Base-by-base conservation (phyloP, 2,329 filamentous ascomycete genomes). In the Aspergillus fructus region DNA sequence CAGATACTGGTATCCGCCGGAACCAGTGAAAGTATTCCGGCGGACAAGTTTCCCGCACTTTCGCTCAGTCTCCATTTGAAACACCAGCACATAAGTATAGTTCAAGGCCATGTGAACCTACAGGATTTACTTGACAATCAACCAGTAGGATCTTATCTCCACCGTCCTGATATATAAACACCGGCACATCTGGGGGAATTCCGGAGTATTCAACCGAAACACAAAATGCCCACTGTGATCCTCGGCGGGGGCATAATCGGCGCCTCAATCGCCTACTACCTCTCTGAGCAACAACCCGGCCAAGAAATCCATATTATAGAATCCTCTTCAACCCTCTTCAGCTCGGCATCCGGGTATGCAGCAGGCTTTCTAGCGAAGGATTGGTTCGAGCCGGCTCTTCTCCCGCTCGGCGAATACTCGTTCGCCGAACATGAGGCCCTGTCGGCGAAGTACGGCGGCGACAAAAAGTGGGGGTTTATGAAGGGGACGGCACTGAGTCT, bases 351-450 rank as follows among this genome's bases (percentile, higher is more conserved):
- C 2, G 89, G 90, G 1, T 86, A 84, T 62, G 88, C 89, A 0
- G 90, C 82, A 17, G 89, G 90, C 0, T 93, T 93, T 66, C 68
- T 93, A 8, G 89, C 89, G 0, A 80, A 79, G 34, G 87, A 93
- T 70, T 93, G 89, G 89, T 90, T 89, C 65, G 78, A 79, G 0
- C 76, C 83, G 0, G 76, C 80, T 1, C 75, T 85, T 5, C 78
- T 83, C 0, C 76, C 80, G 0, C 78, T 93, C 1, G 89, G 85
- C 7, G 80, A 79, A 0, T 78, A 93, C 12, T 90, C 87, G 41
- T 93, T 89, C 67, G 80, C 81, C 4, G 80, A 91, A 52, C 90
- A 93, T 72, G 78, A 79, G 60, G 74, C 81, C 43, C 80, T 93
- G 12, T 88, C 89, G 0, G 79, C 82, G 30, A 68, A 81, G 49